A percentile compares a stretch with the other conserved stretches of the same genome.
Conservation (phyloP, 2,329 filamentous ascomycete genomes). For the Stagonosporopsis cucurbitacearum region DNA sequence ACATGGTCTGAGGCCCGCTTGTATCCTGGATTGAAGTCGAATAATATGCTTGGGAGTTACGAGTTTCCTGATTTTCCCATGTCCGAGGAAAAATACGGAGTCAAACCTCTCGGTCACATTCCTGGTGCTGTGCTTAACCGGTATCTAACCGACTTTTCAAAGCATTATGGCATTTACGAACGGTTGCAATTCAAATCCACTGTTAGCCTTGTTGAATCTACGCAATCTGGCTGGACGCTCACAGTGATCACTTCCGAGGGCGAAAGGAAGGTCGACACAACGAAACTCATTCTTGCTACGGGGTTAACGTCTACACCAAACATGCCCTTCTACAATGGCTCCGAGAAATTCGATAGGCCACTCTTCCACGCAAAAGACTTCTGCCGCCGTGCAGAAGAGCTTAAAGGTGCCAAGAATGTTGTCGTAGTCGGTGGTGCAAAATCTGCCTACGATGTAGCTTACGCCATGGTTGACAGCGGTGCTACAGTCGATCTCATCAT, state of each 20-base stretch:
- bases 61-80: slow-evolving; percentile 12
- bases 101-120: slow-evolving; percentile 8
- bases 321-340: slow-evolving; percentile 58
- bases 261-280: slow-evolving; percentile 22
- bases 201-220: slow-evolving; percentile 4
- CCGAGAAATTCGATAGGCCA: slow-evolving; percentile 54
- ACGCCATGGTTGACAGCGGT: slow-evolving; percentile 61
- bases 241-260: neutral
- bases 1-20: slow-evolving; percentile 7
- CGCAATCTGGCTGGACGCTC: neutral
- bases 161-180: slow-evolving; percentile 5
- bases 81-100: slow-evolving; percentile 9
- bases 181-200: slow-evolving; percentile 1
- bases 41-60: slow-evolving; percentile 12
- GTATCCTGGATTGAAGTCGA: slow-evolving; percentile 6
- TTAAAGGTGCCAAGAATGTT: slow-evolving; percentile 41
- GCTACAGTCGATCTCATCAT: slow-evolving; percentile 67
- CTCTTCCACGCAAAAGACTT: slow-evolving; percentile 66
- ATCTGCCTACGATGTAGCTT: slow-evolving; percentile 68
- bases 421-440: slow-evolving; percentile 68
- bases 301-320: slow-evolving; percentile 66
- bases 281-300: slow-evolving; percentile 66
- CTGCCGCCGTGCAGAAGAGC: slow-evolving; percentile 47
- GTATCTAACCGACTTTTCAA: slow-evolving; percentile 9
- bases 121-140: slow-evolving; percentile 5